phyloP scores from a whole-genome alignment of 352 stramenopile species.

The Pythium rhizo-oryzae region DNA sequence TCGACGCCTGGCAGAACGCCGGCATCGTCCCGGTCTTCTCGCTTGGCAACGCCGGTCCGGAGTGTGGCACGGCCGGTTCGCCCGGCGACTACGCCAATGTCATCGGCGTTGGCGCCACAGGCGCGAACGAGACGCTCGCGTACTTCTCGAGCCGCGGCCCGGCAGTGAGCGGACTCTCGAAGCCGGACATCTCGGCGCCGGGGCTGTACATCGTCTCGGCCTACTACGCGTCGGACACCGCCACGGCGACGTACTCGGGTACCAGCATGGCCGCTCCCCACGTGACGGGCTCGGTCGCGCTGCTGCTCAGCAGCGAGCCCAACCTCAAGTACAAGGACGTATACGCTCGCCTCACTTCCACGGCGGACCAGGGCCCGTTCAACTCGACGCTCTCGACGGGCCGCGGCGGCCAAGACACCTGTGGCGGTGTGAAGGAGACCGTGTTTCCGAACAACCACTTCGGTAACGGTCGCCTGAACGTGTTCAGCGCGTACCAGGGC shows the following conservation, averaged over 20 bases:
- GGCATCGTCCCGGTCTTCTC: conserved; percentile 42
- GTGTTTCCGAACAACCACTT: conserved; percentile 48
- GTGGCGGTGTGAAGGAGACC: conserved; percentile 29
- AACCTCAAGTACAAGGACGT: conserved; percentile 30
- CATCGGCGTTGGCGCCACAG: conserved; percentile 37
- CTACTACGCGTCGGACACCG: conserved; percentile 15
- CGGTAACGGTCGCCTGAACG: conserved; percentile 39
- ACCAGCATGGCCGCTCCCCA: conserved; percentile 40
- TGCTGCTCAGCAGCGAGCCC: conserved; percentile 26
- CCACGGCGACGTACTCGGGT: conserved; percentile 24
- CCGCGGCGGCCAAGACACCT: conserved; percentile 19
- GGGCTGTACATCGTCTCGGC: conserved; percentile 29
- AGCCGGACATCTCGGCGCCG: conserved; percentile 38
- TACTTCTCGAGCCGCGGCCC: conserved; percentile 34
- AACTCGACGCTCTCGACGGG: conserved; percentile 8
- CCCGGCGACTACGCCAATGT: conserved; percentile 35
- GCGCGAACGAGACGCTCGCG: conserved; percentile 25
- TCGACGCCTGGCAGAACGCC: conserved; percentile 31
- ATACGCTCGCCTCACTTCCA: conserved; percentile 12
- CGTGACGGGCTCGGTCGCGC: conserved; percentile 32
- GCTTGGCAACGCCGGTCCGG: conserved; percentile 33
- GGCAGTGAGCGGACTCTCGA: conserved; percentile 19
- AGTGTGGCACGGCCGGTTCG: conserved; percentile 28
- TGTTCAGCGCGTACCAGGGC: conserved; percentile 20
- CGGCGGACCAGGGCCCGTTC: conserved; percentile 23